Evolutionary conservation across 441 rosid species (phyloP).

Genomic region (Populus tomentosa): DNA sequence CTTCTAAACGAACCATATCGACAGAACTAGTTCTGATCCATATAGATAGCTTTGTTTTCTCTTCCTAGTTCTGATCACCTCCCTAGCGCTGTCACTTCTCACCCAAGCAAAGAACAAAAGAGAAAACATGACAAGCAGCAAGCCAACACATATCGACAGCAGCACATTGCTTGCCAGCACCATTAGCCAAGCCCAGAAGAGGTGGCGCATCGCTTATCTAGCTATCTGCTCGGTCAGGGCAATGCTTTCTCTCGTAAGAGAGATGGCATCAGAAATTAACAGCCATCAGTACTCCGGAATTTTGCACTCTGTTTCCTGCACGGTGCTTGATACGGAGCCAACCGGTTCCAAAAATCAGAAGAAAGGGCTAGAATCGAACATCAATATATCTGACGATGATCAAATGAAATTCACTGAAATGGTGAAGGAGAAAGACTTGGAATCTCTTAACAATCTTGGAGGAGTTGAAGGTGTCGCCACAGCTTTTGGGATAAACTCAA

Average conservation of each 20-base stretch:
- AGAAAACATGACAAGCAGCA: conserved; percentile 26
- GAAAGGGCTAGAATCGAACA: conserved; percentile 21
- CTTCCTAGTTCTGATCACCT: background rate
- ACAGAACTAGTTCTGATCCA: too few relatives aligned
- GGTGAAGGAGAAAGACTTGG: conserved; percentile 39
- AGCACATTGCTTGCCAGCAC: conserved; percentile 29
- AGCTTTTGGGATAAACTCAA: conserved; percentile 41
- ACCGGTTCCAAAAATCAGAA: conserved; percentile 11
- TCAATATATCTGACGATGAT: conserved; percentile 23
- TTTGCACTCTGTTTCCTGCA: conserved; percentile 23
- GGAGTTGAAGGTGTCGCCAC: conserved; percentile 53
- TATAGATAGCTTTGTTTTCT: background rate
- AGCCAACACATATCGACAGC: conserved; percentile 24
- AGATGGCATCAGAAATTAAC: conserved; percentile 22
- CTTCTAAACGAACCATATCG: too few relatives aligned
- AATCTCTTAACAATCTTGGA: conserved; percentile 27
- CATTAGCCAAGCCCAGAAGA: conserved; percentile 42
- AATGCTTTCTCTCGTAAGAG: conserved; percentile 51
- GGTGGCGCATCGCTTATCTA: conserved; percentile 60
- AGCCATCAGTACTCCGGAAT: conserved; percentile 17
- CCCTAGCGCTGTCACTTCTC: background rate
- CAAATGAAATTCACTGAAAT: conserved; percentile 26
- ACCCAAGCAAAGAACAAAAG: background rate
- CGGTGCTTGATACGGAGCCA: conserved; percentile 26
- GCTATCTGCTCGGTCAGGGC: conserved; percentile 45